Percentiles rank a stretch among this genome's conserved stretches.
These are phyloP conservation scores for Xylariaceae sp. DNA, from an alignment of 2,329 filamentous ascomycete genomes.

Conservation along the genomic window DNA sequence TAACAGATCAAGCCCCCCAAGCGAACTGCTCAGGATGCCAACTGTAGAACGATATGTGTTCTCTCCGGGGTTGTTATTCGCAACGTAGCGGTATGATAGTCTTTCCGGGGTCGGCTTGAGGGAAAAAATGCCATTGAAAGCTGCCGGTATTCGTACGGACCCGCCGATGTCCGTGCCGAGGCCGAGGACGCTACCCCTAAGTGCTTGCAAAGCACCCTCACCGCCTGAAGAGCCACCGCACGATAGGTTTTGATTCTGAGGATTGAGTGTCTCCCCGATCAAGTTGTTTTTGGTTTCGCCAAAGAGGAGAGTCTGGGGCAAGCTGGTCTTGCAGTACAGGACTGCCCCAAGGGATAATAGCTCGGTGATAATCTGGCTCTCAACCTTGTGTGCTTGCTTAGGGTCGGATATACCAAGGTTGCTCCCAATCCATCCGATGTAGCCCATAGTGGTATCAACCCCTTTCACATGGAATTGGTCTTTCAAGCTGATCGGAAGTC, in stretches of 20 bases:
- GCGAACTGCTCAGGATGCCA: conserved; percentile 57
- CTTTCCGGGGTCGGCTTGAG: conserved; percentile 36
- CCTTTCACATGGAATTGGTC: conserved; percentile 26
- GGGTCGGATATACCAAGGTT: conserved; percentile 34
- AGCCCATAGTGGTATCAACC: conserved; percentile 23
- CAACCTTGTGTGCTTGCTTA: conserved; percentile 16
- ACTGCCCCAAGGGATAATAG: conserved; percentile 36
- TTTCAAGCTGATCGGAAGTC: conserved; percentile 25
- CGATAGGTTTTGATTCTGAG: conserved; percentile 53
- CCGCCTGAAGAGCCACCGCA: conserved; percentile 63
- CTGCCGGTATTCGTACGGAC: conserved; percentile 41
- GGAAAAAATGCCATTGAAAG: conserved; percentile 41
- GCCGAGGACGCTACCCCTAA: conserved; percentile 38
- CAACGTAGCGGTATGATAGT: conserved; percentile 18
- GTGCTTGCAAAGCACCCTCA: conserved; percentile 39
- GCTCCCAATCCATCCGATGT: conserved; percentile 30
- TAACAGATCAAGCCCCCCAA: conserved; percentile 40
- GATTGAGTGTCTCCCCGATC: conserved; percentile 60
- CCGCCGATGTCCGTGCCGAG: conserved; percentile 46
- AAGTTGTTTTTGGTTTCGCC: conserved; percentile 59
- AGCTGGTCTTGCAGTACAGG: conserved; percentile 41
- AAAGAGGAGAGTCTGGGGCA: conserved; percentile 54
- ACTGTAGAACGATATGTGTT: conserved; percentile 50
- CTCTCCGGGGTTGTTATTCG: conserved; percentile 48
- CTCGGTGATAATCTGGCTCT: conserved; percentile 12